Evolutionary conservation across 1,284 basidiomycete genomes (phyloP).

Genomic region (Rhodotorula sp.): DNA sequence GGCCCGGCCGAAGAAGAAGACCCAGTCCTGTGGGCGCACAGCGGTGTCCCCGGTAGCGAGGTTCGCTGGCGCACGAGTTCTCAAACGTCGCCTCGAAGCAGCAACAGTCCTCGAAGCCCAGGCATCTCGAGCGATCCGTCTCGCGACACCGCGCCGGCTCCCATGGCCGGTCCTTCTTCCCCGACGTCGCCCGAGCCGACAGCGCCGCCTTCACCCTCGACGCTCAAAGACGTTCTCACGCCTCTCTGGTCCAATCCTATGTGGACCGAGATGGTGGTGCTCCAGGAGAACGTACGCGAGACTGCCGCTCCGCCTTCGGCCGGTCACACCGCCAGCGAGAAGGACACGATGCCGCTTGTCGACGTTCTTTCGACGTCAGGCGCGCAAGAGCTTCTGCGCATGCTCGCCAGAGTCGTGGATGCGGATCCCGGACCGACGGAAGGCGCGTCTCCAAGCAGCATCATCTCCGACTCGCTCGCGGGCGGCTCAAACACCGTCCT

Average conservation of each 20-base stretch:
- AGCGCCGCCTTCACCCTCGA: not conserved
- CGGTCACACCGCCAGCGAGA: not conserved
- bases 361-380: slow-evolving; percentile 5
- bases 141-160: no score
- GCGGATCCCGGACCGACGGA: not conserved
- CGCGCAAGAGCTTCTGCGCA: slow-evolving; percentile 3
- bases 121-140: not conserved
- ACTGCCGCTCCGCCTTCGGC: not conserved
- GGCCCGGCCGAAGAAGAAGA: not conserved
- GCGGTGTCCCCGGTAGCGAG: not conserved
- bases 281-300: slow-evolving; percentile 3
- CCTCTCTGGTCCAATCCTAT: slow-evolving; percentile 14
- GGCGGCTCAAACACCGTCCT: slow-evolving; percentile 9
- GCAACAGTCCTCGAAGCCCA: no score
- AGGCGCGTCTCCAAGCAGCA: not conserved
- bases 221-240: slow-evolving; percentile 5
- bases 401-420: slow-evolving; percentile 16
- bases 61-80: not conserved
- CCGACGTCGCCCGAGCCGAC: not conserved
- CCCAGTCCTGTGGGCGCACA: not conserved
- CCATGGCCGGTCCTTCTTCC: not conserved
- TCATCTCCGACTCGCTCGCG: not conserved
- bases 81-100: no score
- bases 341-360: slow-evolving; percentile 8
- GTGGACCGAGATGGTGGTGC: slow-evolving; percentile 10